phyloP scores from a whole-genome alignment of 2,329 filamentous ascomycete genomes.

The Mollisia scopiformis region DNA sequence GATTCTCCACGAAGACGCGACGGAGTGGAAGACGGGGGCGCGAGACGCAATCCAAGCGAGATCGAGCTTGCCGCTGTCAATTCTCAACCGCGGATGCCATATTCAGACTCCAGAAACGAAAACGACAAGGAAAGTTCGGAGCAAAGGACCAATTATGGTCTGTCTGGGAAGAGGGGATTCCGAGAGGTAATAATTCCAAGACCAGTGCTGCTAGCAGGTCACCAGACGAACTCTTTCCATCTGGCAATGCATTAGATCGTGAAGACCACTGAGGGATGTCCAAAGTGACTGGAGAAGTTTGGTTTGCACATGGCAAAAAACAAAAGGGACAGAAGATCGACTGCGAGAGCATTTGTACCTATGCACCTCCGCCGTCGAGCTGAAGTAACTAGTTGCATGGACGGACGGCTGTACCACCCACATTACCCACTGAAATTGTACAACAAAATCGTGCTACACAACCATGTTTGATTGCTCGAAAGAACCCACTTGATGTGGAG shows the following conservation, averaged over 20 bases:
- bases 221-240: background rate
- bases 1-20: conserved; percentile 23
- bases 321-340: background rate
- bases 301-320: conserved; percentile 2
- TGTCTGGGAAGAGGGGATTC: background rate
- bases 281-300: conserved; percentile 6
- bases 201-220: background rate
- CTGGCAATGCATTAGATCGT: background rate
- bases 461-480: background rate
- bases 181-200: background rate
- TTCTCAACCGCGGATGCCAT: background rate
- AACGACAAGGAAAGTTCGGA: conserved; percentile 6
- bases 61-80: conserved; percentile 22
- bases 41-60: conserved; percentile 9
- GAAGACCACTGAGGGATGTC: background rate
- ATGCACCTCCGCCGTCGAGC: conserved; percentile 6
- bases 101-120: background rate
- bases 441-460: background rate
- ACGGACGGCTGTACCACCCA: background rate
- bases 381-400: background rate
- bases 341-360: background rate
- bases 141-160: background rate
- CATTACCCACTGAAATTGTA: conserved; percentile 6
- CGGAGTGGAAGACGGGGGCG: conserved; percentile 9
- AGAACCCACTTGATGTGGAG: too few relatives aligned